phyloP scores from a whole-genome alignment of 208 protist species.

The Crithidia expoeki region DNA sequence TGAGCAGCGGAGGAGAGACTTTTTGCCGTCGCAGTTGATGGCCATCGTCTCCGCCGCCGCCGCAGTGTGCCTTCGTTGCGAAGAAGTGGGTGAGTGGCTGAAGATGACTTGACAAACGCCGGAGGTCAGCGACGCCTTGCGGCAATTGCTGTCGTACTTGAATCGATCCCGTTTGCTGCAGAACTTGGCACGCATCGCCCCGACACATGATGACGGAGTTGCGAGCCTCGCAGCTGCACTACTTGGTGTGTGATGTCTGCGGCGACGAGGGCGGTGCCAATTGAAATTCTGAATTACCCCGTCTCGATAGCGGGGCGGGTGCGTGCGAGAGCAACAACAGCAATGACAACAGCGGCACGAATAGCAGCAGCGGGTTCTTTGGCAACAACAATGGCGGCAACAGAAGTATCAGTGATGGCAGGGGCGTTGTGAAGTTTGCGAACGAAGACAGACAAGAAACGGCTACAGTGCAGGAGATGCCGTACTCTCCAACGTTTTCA shows the following conservation, averaged over 20 bases:
- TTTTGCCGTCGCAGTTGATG: neutral
- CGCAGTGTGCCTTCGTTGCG: neutral
- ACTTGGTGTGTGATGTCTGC: slow-evolving; percentile 6
- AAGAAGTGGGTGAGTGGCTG: slow-evolving; percentile 5
- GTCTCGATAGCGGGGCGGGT: slow-evolving; percentile 1
- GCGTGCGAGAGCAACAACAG: neutral
- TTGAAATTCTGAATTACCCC: too few relatives aligned
- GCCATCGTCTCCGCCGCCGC: neutral
- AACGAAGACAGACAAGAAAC: neutral
- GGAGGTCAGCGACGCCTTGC: neutral
- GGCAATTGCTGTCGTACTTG: slow-evolving; percentile 1
- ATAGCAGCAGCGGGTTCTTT: too few relatives aligned
- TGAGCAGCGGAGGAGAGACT: neutral
- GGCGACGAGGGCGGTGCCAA: slow-evolving; percentile 9
- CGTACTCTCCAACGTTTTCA: neutral
- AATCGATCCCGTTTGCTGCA: neutral
- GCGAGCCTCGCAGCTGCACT: slow-evolving; percentile 5
- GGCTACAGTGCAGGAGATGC: neutral
- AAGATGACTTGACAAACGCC: neutral
- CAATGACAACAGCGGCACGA: neutral
- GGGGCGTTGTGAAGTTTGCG: neutral
- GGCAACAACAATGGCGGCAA: neutral
- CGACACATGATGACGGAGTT: slow-evolving; percentile 3
- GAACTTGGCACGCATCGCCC: neutral
- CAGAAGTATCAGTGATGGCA: neutral